Percentiles rank a stretch among this genome's conserved stretches.
Conservation (phyloP, 805 yeast genomes). For the Isabelozyma rhagii region DNA sequence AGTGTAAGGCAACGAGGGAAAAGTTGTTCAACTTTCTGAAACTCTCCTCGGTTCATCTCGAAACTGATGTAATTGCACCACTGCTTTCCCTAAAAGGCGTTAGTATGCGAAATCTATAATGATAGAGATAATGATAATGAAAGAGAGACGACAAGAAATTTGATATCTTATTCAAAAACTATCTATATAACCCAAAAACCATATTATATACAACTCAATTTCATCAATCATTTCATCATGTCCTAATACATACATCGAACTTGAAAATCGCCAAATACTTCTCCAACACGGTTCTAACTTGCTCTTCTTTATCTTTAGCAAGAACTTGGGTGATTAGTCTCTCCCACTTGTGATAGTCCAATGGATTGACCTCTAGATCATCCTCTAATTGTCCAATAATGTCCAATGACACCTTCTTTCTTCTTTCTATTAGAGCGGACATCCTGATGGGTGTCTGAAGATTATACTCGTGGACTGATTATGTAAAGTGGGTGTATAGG, state of each 20-base stretch:
- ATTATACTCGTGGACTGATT: not conserved
- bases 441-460: not conserved
- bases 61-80: conserved; percentile 74
- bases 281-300: conserved; percentile 56
- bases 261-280: conserved; percentile 64
- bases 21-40: conserved; percentile 60
- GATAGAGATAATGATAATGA: not conserved
- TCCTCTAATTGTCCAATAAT: conserved; percentile 59
- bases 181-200: not conserved
- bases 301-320: conserved; percentile 55
- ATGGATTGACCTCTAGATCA: conserved; percentile 48
- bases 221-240: not conserved
- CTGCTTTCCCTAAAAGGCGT: conserved; percentile 28
- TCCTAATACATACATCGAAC: conserved; percentile 40
- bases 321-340: conserved; percentile 48
- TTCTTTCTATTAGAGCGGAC: conserved; percentile 9
- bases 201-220: not conserved
- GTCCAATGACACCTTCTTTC: conserved; percentile 38
- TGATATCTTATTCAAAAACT: not conserved
- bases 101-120: not conserved
- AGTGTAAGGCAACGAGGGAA: conserved; percentile 62
- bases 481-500: not conserved
- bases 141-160: not conserved
- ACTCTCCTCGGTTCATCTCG: conserved; percentile 63
- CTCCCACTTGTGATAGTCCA: conserved; percentile 56